phyloP scores from a whole-genome alignment of 2,329 filamentous ascomycete genomes.

The Emergomyces orientalis region DNA sequence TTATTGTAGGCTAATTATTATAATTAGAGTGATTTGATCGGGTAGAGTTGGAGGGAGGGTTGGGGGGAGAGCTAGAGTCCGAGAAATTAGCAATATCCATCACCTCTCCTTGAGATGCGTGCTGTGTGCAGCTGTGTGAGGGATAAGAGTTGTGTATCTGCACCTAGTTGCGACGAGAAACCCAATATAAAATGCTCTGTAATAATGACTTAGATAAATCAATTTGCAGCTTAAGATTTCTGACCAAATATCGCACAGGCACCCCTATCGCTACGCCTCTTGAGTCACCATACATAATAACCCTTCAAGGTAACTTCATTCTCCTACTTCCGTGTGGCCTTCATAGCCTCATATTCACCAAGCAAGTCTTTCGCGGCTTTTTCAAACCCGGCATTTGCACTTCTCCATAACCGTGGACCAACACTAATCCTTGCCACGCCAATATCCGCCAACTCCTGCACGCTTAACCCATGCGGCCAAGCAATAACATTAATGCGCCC shows the following conservation, averaged over 20 bases:
- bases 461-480: conserved; percentile 34
- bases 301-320: not conserved
- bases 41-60: not conserved
- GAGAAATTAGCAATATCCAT: not conserved
- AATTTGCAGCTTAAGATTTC: not conserved
- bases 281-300: not conserved
- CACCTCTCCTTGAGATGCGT: not conserved
- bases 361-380: conserved; percentile 14
- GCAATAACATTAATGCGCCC: conserved; percentile 45
- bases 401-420: conserved; percentile 40
- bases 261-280: not conserved
- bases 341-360: conserved; percentile 14
- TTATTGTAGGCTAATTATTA: not conserved
- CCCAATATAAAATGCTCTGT: not conserved
- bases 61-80: too few species aligned
- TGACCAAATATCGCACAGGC: not conserved
- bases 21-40: not conserved
- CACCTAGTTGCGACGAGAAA: not conserved
- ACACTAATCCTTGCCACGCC: conserved; percentile 50
- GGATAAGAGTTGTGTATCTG: not conserved
- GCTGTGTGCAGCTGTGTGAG: not conserved
- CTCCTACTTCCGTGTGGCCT: conserved; percentile 6
- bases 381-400: conserved; percentile 27
- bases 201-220: not conserved
- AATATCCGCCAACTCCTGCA: conserved; percentile 38